phyloP scores from a whole-genome alignment of 2,329 filamentous ascomycete genomes.

The Scedosporium apiospermum region DNA sequence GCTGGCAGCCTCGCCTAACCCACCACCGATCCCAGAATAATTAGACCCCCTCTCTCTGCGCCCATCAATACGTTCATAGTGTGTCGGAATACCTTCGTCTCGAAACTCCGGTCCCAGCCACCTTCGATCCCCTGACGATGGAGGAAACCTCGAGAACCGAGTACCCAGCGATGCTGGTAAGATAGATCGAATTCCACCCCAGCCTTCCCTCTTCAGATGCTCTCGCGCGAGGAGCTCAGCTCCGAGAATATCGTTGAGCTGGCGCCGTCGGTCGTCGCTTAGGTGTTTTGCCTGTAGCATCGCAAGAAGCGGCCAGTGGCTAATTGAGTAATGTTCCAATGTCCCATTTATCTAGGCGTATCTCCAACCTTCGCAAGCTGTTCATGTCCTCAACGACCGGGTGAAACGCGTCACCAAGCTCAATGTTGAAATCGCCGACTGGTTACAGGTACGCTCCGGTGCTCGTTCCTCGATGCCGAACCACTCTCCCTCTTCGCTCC shows the following conservation, averaged over 20 bases:
- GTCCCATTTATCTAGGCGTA: constrained; percentile 46
- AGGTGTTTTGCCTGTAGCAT: background rate
- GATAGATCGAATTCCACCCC: constrained; percentile 18
- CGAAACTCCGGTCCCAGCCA: constrained; percentile 4
- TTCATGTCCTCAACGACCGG: constrained; percentile 73
- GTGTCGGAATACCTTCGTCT: constrained; percentile 10
- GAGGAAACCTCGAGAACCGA: constrained; percentile 75
- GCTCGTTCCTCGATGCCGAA: background rate
- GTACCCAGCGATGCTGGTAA: constrained; percentile 91
- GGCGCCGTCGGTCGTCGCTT: background rate
- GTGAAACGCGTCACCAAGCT: constrained; percentile 77
- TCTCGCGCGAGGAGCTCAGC: background rate
- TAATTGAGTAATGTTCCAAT: constrained; percentile 1
- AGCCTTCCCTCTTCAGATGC: too few relatives aligned
- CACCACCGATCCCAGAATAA: background rate
- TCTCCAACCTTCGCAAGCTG: constrained; percentile 74
- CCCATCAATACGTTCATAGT: background rate
- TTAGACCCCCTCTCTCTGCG: background rate
- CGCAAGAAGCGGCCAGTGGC: constrained; percentile 2
- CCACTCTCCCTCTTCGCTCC: background rate
- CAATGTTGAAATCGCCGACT: constrained; percentile 90
- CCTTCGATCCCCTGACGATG: constrained; percentile 44
- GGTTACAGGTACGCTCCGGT: constrained; percentile 66
- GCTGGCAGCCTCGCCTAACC: constrained; percentile 1
- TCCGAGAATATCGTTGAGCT: background rate